These are phyloP conservation scores for Pisolithus tinctorius DNA, from an alignment of 768 basidiomycete species.

Conservation along the genomic window DNA sequence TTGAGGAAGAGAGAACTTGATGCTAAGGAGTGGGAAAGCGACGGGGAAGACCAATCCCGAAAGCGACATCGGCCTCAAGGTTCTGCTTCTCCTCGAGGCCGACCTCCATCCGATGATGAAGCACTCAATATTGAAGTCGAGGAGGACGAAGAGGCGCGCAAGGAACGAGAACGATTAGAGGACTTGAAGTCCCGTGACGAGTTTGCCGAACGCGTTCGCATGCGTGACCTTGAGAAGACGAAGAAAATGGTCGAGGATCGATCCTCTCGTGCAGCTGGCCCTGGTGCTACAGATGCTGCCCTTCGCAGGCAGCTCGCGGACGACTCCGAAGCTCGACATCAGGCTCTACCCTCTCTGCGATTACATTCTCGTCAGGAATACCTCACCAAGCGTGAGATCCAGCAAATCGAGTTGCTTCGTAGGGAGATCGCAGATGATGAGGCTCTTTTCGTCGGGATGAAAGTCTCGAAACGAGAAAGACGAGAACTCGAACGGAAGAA, in stretches of 20 bases:
- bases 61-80: constrained; percentile 57
- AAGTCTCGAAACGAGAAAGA: constrained; percentile 76
- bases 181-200: constrained; percentile 88
- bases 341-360: constrained; percentile 66
- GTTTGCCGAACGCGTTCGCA: constrained; percentile 82
- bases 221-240: constrained; percentile 76
- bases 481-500: constrained; percentile 86
- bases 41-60: constrained; percentile 72
- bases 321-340: constrained; percentile 50
- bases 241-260: constrained; percentile 92
- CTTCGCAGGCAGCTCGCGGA: constrained; percentile 78
- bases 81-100: constrained; percentile 13
- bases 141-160: constrained; percentile 69
- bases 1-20: constrained; percentile 78
- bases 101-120: constrained; percentile 28
- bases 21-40: constrained; percentile 83
- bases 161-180: constrained; percentile 66
- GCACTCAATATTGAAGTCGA: constrained; percentile 58
- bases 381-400: constrained; percentile 91
- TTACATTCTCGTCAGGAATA: constrained; percentile 92
- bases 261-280: constrained; percentile 64
- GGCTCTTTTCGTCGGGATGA: constrained; percentile 85
- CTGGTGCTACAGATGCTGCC: constrained; percentile 75
- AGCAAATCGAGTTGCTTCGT: constrained; percentile 89
- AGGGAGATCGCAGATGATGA: constrained; percentile 95